A percentile compares a stretch with the other conserved stretches of the same genome.
Evolutionary conservation across 2,329 filamentous ascomycete genomes (phyloP).

Genomic region (Amauroascus verrucosus): DNA sequence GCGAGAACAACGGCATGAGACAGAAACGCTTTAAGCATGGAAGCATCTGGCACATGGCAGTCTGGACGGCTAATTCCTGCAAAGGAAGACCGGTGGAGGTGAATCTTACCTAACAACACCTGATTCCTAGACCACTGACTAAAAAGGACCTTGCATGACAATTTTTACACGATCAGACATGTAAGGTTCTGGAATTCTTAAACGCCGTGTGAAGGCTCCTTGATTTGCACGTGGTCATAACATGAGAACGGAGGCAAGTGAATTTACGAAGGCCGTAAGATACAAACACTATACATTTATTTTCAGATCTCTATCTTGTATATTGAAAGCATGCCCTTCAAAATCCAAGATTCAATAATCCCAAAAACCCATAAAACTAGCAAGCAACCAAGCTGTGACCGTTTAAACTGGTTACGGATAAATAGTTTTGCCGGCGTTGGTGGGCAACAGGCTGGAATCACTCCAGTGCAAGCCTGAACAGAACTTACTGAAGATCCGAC

Average conservation of each 20-base stretch:
- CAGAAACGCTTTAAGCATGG: neutral
- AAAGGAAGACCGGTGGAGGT: neutral
- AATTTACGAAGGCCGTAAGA: neutral
- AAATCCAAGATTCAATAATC: too few relatives aligned
- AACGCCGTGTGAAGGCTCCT: too few relatives aligned
- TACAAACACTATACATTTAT: neutral
- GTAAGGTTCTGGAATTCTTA: neutral
- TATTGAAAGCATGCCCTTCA: too few relatives aligned
- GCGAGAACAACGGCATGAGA: slow-evolving; percentile 35
- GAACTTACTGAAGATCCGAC: neutral
- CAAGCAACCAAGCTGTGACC: too few relatives aligned
- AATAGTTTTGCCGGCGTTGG: neutral
- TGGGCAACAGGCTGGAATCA: neutral
- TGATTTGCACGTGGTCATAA: too few relatives aligned
- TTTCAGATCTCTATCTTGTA: neutral
- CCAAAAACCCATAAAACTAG: too few relatives aligned
- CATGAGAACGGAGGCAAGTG: too few relatives aligned
- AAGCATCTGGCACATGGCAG: neutral
- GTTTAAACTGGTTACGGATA: neutral
- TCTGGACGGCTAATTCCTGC: neutral
- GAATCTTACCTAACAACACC: too few relatives aligned
- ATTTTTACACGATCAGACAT: neutral
- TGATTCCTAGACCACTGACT: too few relatives aligned
- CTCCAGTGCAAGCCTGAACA: neutral
- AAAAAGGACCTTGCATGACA: neutral